A percentile compares a stretch with the other conserved stretches of the same genome.
These are phyloP conservation scores for Trametes villosa DNA, from an alignment of 768 basidiomycete genomes.

Conservation along the genomic window DNA sequence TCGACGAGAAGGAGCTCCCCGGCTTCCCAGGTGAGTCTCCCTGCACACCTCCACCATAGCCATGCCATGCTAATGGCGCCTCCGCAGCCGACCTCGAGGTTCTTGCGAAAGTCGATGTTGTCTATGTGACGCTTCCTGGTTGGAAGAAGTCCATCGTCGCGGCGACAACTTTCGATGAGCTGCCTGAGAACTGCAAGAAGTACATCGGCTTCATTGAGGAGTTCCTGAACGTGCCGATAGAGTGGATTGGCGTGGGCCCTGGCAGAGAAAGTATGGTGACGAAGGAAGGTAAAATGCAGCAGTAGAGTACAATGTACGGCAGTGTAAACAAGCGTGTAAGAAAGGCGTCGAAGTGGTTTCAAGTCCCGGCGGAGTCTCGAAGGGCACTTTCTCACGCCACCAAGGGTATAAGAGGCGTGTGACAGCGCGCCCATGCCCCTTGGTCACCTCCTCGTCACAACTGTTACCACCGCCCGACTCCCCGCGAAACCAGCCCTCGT, in stretches of 20 bases:
- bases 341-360: neutral
- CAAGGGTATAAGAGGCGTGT: slow-evolving; percentile 34
- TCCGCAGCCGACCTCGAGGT: slow-evolving; percentile 79
- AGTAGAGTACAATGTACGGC: slow-evolving; percentile 17
- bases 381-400: slow-evolving; percentile 33
- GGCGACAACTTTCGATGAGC: slow-evolving; percentile 63
- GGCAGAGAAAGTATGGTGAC: slow-evolving; percentile 77
- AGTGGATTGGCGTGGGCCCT: slow-evolving; percentile 95
- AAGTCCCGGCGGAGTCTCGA: slow-evolving; percentile 12
- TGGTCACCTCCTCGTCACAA: slow-evolving; percentile 40
- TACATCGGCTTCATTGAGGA: slow-evolving; percentile 90
- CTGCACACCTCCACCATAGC: neutral
- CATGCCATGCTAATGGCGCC: neutral
- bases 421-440: slow-evolving; percentile 24
- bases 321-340: neutral
- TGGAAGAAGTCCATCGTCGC: slow-evolving; percentile 83
- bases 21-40: slow-evolving; percentile 82
- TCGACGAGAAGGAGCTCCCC: slow-evolving; percentile 75
- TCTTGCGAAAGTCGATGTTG: slow-evolving; percentile 78
- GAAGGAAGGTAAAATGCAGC: slow-evolving; percentile 24
- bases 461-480: slow-evolving; percentile 34
- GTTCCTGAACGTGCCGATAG: slow-evolving; percentile 70
- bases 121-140: slow-evolving; percentile 88
- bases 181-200: slow-evolving; percentile 83
- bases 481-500: slow-evolving; percentile 14